Evolutionary conservation across 768 basidiomycete genomes (phyloP), one percentile per base, ranked within the genome.

Genomic region (Lactarius trivialis): DNA sequence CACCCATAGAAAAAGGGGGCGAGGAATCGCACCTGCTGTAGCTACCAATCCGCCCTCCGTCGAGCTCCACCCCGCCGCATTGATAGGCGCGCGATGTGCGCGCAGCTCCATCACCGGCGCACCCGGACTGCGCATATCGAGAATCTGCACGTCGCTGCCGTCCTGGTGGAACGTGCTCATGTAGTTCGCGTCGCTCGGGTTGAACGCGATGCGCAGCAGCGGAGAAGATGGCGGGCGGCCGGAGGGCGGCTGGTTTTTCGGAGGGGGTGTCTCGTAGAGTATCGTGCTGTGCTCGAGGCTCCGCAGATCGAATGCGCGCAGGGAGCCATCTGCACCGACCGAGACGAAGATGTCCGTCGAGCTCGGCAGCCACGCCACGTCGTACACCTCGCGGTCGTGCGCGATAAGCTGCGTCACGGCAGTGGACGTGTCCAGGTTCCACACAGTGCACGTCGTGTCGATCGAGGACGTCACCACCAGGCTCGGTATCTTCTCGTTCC

Each of bases 81-180:
- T 93, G 51, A 98, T 82, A 60, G 86, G 83, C 32, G 82, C 84
- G 58, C 85, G 82, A 71, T 98, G 96, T 19, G 83, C 93, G 65
- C 84, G 82, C 21, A 98, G 77, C 73, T 98, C 95, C 70, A 94
- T 88, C 19, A 98, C 94, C 0, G 97, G 94, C 64, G 91, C 86
- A 2, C 97, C 97, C 1, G 97, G 97, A 74, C 87, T 91, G 56
- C 97, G 85, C 91, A 98, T 98, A 70, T 99, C 97, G 65, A 99
- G 78, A 30, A 99, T 91, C 72, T 97, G 91, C 4, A 97, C 81
- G 69, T 94, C 90, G 21, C 80, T 74, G 54, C 91, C 91, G 70
- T 97, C 94, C 81, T 93, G 88, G 70, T 98, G 96, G 74, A 98
- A 97, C 2, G 94, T 96, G 14, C 93, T 91, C 84, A 99, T 91